A percentile compares a stretch with the other conserved stretches of the same genome.
phyloP scores from a whole-genome alignment of 306 rosid species.

The Albizia julibrissin region DNA sequence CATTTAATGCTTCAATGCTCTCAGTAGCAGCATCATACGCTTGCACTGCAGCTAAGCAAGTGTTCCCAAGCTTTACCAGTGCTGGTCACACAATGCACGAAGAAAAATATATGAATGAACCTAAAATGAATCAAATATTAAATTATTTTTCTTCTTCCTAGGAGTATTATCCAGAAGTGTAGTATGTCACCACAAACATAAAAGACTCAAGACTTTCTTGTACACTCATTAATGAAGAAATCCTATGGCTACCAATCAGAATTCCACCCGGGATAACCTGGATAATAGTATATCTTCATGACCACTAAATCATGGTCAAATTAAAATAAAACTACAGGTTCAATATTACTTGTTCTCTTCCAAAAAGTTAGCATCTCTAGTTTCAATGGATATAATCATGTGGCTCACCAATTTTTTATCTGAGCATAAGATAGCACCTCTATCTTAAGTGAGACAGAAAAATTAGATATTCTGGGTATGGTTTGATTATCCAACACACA shows the following conservation, averaged over 20 bases:
- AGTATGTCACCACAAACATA: neutral
- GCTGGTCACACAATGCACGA: constrained; percentile 40
- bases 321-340: neutral
- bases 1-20: constrained; percentile 75
- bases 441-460: neutral
- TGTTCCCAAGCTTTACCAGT: constrained; percentile 69
- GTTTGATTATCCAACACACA: constrained; percentile 21
- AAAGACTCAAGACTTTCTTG: neutral
- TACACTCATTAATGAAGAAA: neutral
- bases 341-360: neutral
- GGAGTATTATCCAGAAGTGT: neutral
- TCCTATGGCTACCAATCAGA: constrained; percentile 9
- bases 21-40: constrained; percentile 80
- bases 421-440: neutral
- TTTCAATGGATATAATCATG: constrained; percentile 15
- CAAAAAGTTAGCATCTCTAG: constrained; percentile 4
- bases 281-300: neutral
- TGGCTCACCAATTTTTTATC: constrained; percentile 3
- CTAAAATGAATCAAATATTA: neutral
- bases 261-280: constrained; percentile 8
- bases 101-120: neutral
- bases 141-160: neutral
- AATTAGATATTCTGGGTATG: neutral
- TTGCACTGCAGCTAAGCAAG: constrained; percentile 85
- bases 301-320: neutral